phyloP scores from a whole-genome alignment of 106 monocot species.

The Iris macrosiphon region DNA sequence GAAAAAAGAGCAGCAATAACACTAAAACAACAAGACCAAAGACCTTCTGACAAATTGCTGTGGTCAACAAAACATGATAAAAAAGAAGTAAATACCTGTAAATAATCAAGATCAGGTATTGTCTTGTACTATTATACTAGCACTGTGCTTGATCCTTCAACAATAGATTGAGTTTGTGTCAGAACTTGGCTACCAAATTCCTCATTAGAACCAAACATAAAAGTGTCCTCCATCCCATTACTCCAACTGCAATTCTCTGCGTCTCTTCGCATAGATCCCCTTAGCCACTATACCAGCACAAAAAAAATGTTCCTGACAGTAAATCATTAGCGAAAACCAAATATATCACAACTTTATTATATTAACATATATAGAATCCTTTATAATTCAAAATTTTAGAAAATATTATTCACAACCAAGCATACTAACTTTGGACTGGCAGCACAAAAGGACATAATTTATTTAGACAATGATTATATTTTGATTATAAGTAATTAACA shows the following conservation, averaged over 20 bases:
- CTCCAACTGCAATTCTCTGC: slow-evolving; percentile 13
- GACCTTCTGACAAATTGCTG: not conserved
- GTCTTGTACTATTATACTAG: no score
- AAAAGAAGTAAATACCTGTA: slow-evolving; percentile 57
- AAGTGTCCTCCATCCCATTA: slow-evolving; percentile 19
- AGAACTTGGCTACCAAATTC: slow-evolving; percentile 51
- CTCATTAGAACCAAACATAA: slow-evolving; percentile 46
- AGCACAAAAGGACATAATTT: no score
- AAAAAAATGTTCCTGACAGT: slow-evolving; percentile 85
- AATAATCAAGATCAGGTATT: slow-evolving; percentile 95
- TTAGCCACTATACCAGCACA: slow-evolving; percentile 73
- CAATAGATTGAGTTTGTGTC: slow-evolving; percentile 73
- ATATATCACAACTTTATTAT: slow-evolving; percentile 19
- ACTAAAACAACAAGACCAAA: no score
- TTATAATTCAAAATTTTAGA: no score
- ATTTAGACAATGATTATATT: no score
- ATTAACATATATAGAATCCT: not conserved
- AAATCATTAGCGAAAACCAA: slow-evolving; percentile 97
- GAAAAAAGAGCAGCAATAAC: not conserved
- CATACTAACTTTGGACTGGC: no score
- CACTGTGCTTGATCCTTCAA: slow-evolving; percentile 67
- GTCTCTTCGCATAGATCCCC: slow-evolving; percentile 36
- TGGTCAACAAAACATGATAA: not conserved
- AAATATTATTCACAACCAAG: no score
- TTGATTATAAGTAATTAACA: no score